phyloP scores from a whole-genome alignment of 2,329 filamentous ascomycete genomes.

The Spiromastix sp. region DNA sequence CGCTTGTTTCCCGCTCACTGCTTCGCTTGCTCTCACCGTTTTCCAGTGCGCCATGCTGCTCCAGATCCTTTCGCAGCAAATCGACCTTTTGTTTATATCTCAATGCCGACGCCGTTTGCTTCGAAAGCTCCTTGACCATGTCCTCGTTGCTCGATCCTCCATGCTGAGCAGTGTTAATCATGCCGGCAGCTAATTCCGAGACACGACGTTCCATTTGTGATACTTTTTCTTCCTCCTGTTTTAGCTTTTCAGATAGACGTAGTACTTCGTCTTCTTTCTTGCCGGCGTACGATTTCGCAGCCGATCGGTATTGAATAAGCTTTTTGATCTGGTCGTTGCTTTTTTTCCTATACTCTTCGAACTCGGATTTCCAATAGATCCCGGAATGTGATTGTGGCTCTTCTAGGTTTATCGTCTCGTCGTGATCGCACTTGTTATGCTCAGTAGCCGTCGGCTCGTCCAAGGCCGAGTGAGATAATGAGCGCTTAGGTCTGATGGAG shows the following conservation, averaged over 20 bases:
- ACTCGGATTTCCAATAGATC: constrained; percentile 53
- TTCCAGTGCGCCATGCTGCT: constrained; percentile 29
- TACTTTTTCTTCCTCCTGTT: constrained; percentile 38
- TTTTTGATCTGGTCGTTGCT: constrained; percentile 52
- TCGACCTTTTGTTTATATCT: constrained; percentile 35
- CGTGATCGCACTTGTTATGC: constrained; percentile 26
- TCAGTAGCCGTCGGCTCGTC: constrained; percentile 13
- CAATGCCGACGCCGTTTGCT: constrained; percentile 34
- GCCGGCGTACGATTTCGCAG: constrained; percentile 49
- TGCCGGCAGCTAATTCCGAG: constrained; percentile 30
- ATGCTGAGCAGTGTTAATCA: constrained; percentile 20
- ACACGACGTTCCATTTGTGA: constrained; percentile 35
- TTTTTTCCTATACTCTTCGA: constrained; percentile 46
- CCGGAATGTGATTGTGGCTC: constrained; percentile 49
- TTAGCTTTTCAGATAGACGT: constrained; percentile 42
- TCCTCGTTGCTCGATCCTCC: constrained; percentile 26
- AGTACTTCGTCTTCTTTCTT: constrained; percentile 48
- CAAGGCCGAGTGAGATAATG: constrained; percentile 1
- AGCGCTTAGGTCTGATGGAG: background rate
- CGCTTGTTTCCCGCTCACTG: constrained; percentile 10
- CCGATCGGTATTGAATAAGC: constrained; percentile 48
- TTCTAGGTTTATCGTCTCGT: constrained; percentile 43
- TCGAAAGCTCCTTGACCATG: constrained; percentile 31
- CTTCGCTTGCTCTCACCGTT: constrained; percentile 16
- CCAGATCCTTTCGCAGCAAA: constrained; percentile 25